Evolutionary conservation across 2,329 filamentous ascomycete species (phyloP).

Genomic region (Cladosporium velox): DNA sequence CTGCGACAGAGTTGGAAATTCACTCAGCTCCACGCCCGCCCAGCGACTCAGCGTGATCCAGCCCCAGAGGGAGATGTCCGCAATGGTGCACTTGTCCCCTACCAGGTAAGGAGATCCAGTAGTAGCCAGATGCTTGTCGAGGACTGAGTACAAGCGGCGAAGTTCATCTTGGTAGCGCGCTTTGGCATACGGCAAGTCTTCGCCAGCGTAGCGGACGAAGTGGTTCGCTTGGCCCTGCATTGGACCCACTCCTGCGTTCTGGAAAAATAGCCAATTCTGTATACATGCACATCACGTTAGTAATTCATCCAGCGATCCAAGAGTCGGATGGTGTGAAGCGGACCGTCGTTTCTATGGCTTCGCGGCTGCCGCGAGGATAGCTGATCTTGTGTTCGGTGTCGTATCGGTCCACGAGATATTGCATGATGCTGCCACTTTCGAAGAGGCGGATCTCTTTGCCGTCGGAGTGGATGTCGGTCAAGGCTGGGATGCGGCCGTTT

Average conservation of each 20-base stretch:
- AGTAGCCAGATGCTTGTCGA: conserved; percentile 66
- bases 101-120: conserved; percentile 53
- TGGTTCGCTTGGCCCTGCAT: conserved; percentile 84
- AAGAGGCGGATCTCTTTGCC: conserved; percentile 69
- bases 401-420: conserved; percentile 31
- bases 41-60: conserved; percentile 66
- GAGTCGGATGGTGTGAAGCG: background rate
- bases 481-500: conserved; percentile 82
- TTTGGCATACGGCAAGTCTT: conserved; percentile 77
- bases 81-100: conserved; percentile 67
- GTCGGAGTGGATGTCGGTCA: conserved; percentile 70
- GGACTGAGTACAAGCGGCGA: conserved; percentile 71
- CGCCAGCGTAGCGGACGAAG: conserved; percentile 71
- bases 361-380: conserved; percentile 23
- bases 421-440: conserved; percentile 27
- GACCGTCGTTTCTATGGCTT: conserved; percentile 55
- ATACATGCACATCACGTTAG: conserved; percentile 16
- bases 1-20: conserved; percentile 72
- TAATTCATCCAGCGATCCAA: background rate
- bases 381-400: conserved; percentile 28
- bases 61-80: conserved; percentile 76
- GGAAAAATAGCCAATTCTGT: conserved; percentile 33
- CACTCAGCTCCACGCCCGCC: conserved; percentile 65
- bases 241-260: conserved; percentile 47
- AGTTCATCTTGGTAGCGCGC: conserved; percentile 80